Evolutionary conservation across 805 yeast genomes (phyloP), one percentile per base, ranked within the genome.

Genomic region (Sungouiella thailandica): DNA sequence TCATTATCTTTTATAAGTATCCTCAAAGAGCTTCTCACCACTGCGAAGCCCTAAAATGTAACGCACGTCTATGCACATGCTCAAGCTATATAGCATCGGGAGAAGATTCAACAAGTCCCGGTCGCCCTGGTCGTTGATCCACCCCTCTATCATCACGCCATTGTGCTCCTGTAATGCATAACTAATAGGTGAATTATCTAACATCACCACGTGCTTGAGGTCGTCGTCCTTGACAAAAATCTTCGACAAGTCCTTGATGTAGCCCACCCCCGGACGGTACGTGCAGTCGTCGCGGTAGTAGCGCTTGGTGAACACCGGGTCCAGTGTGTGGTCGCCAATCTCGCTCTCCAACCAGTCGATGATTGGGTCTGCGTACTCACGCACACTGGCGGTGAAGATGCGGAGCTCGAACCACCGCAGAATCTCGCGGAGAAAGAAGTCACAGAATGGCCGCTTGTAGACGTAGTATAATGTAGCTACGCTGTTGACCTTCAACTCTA

Each of bases 111-210:
- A 64, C 38, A 93, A 63, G 50, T 87, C 95, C 15, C 80, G 67
- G 53, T 93, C 98, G 23, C 81, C 75, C n/a, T 94, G 95, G 58
- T 93, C 98, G 52, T 84, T 86, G 42, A 93, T 87, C 98, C 98
- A 93, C 29, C 98, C 97, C 60, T 89, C 96, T 5, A 93, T 87
- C 63, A 83, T 79, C 15, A 93, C 81, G 2, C 96, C 98, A 52
- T 93, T 93, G 45, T 80, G 80, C 39, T 79, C 85, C 56, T 90
- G 89, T 55, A 76, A 62, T 11, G 86, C 80, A 55, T 85, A 93
- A 51, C 95, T 83, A 17, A 88, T 74, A 1, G 97, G 97, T 8
- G 96, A 87, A 61, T 93, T 93, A 62, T 93, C 98, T 32, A 93
- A 72, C 23, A 93, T 81, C 37, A 90, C 67, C 25, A 84, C 74